Percentiles rank a stretch among this genome's conserved stretches.
Conservation (phyloP, 2,329 filamentous ascomycete species). For the Chaetomium sp. region DNA sequence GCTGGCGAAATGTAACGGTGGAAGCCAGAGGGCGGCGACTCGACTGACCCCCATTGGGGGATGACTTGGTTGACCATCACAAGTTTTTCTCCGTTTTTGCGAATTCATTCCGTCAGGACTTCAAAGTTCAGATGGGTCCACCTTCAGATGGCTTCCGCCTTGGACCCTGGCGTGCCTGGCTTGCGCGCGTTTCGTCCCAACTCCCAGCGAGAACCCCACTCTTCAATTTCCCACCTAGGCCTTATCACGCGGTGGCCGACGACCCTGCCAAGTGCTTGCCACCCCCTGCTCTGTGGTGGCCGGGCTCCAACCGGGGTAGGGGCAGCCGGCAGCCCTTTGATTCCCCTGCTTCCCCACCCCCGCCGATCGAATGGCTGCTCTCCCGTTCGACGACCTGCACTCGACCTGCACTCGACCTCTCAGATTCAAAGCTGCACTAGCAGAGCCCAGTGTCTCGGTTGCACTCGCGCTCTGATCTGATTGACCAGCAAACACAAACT, state of each 20-base stretch:
- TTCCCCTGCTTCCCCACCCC: slow-evolving; percentile 11
- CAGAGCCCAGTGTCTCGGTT: slow-evolving; percentile 5
- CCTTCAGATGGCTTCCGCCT: background rate
- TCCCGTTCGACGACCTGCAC: slow-evolving; percentile 11
- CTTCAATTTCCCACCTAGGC: slow-evolving; percentile 23
- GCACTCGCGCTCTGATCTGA: slow-evolving; percentile 6
- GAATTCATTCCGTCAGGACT: background rate
- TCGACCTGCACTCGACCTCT: slow-evolving; percentile 1
- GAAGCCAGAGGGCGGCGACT: background rate
- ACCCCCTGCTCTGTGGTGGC: slow-evolving; percentile 16
- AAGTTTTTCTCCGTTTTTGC: background rate
- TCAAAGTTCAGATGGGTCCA: background rate
- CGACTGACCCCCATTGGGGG: background rate
- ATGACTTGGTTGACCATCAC: background rate
- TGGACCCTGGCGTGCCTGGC: background rate
- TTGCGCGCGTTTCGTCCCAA: slow-evolving; percentile 4
- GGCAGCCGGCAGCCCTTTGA: background rate
- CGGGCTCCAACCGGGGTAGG: background rate
- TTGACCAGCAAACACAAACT: slow-evolving; percentile 11
- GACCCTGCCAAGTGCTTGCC: background rate
- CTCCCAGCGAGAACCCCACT: slow-evolving; percentile 18
- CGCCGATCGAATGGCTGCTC: slow-evolving; percentile 18
- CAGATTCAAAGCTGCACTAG: slow-evolving; percentile 11
- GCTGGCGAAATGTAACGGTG: too few relatives aligned
- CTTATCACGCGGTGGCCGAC: slow-evolving; percentile 6